A percentile compares a stretch with the other conserved stretches of the same genome.
Conservation (phyloP, 257 asterid genomes). For the Ophiorrhiza pumila region DNA sequence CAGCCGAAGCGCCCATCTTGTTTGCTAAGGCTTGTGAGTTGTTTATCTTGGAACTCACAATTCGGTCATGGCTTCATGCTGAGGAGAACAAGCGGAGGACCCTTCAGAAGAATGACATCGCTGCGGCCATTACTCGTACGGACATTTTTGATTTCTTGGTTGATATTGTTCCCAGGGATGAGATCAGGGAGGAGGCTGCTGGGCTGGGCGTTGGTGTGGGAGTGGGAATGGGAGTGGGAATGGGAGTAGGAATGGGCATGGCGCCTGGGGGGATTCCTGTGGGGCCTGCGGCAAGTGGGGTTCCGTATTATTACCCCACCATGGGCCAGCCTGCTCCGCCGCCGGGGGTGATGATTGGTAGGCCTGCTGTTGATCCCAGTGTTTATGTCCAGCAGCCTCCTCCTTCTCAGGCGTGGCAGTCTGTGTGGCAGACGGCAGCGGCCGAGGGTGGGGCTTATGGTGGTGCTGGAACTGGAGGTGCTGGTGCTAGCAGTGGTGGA, state of each 20-base stretch:
- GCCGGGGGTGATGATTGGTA: slow-evolving; percentile 60
- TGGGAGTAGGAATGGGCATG: slow-evolving; percentile 24
- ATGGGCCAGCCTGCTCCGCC: slow-evolving; percentile 62
- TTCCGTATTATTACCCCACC: slow-evolving; percentile 76
- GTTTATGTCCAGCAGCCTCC: slow-evolving; percentile 60
- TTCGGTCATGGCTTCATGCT: slow-evolving; percentile 94
- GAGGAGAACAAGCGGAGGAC: slow-evolving; percentile 94
- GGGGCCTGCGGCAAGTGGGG: slow-evolving; percentile 52
- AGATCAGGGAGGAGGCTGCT: slow-evolving; percentile 71
- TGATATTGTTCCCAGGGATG: slow-evolving; percentile 86
- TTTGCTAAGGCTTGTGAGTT: slow-evolving; percentile 95
- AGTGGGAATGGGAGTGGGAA: slow-evolving; percentile 29
- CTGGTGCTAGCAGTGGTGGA: slow-evolving; percentile 33
- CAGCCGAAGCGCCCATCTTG: slow-evolving; percentile 90
- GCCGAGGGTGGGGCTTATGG: slow-evolving; percentile 57
- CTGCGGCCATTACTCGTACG: slow-evolving; percentile 88
- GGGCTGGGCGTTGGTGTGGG: slow-evolving; percentile 23
- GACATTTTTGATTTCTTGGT: slow-evolving; percentile 84
- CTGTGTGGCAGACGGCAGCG: slow-evolving; percentile 60
- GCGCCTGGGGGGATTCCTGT: slow-evolving; percentile 33
- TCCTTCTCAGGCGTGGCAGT: slow-evolving; percentile 84
- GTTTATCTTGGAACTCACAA: slow-evolving; percentile 86
- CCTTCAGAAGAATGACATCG: slow-evolving; percentile 84
- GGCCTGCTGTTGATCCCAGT: slow-evolving; percentile 69
- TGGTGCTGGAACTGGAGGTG: slow-evolving; percentile 35